Evolutionary conservation across 768 basidiomycete species (phyloP).

Genomic region (Russula olivacea): DNA sequence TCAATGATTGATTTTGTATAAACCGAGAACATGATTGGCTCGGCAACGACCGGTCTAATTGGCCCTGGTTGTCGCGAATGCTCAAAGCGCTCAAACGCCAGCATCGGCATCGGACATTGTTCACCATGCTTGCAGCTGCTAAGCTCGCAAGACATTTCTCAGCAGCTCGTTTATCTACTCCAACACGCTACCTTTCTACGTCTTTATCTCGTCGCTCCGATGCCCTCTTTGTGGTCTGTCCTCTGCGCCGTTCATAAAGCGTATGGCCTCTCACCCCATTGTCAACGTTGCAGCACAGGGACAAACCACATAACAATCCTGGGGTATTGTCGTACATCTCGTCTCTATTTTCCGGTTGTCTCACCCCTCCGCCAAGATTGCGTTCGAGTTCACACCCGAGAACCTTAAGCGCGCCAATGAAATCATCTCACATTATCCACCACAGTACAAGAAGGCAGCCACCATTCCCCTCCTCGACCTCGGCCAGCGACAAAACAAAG

Average conservation of each 20-base stretch:
- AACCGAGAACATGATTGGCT: constrained; percentile 15
- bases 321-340: constrained; percentile 42
- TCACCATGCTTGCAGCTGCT: constrained; percentile 14
- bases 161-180: constrained; percentile 1
- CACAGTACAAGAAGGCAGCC: constrained; percentile 98
- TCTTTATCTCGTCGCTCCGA: constrained; percentile 57
- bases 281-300: constrained; percentile 66
- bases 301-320: constrained; percentile 92
- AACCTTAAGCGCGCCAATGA: constrained; percentile 83
- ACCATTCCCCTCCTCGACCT: constrained; percentile 95
- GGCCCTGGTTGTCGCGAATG: neutral
- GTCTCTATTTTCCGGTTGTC: neutral
- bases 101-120: neutral
- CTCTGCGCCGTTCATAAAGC: constrained; percentile 8
- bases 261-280: constrained; percentile 22
- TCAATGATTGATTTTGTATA: constrained; percentile 45
- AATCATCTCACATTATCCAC: constrained; percentile 89
- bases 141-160: constrained; percentile 17
- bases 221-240: constrained; percentile 79
- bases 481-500: constrained; percentile 95
- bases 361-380: constrained; percentile 50
- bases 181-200: constrained; percentile 33
- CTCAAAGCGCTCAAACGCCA: neutral
- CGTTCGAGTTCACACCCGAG: constrained; percentile 76
- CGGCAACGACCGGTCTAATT: constrained; percentile 19